Conservation (phyloP, 495 filamentous ascomycete genomes). For the Hypoxylon trugodes region DNA sequence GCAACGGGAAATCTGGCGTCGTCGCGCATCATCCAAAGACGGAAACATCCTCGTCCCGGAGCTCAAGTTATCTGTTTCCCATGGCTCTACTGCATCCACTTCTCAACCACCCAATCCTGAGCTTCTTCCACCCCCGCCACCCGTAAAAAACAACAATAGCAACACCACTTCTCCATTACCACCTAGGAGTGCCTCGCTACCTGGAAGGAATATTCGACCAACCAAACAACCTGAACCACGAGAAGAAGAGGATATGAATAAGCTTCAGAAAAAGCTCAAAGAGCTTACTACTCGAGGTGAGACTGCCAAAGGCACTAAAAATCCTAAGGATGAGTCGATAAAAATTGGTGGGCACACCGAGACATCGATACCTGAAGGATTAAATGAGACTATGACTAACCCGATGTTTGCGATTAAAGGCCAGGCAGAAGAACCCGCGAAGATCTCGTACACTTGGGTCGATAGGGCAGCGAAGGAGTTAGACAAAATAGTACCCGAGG, state of each 20-base stretch:
- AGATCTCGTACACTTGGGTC: conserved; percentile 4
- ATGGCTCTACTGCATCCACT: conserved; percentile 55
- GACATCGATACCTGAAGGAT: neutral
- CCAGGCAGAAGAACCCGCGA: conserved; percentile 5
- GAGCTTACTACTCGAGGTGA: conserved; percentile 22
- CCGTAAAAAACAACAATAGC: conserved; percentile 13
- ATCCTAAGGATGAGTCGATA: neutral
- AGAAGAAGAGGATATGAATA: conserved; percentile 34
- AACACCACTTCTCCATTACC: conserved; percentile 31
- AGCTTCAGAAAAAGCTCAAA: conserved; percentile 27
- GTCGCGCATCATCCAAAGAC: conserved; percentile 55
- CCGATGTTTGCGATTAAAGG: neutral
- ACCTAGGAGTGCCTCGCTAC: conserved; percentile 39
- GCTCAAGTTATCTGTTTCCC: conserved; percentile 53
- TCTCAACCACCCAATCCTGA: conserved; percentile 21
- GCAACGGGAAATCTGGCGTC: conserved; percentile 53
- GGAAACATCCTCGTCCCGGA: conserved; percentile 50
- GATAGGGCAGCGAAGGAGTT: conserved; percentile 16
- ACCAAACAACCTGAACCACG: conserved; percentile 21
- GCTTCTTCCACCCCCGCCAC: conserved; percentile 27
- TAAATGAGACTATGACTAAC: neutral
- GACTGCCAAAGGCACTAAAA: conserved; percentile 1
- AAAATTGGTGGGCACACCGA: neutral
- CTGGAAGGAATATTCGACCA: conserved; percentile 42
- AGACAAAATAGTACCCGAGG: too few species aligned